Percentiles rank a stretch among this genome's conserved stretches.
Evolutionary conservation across 306 rosid species (phyloP).

Genomic region (Hylodesmum podocarpum): DNA sequence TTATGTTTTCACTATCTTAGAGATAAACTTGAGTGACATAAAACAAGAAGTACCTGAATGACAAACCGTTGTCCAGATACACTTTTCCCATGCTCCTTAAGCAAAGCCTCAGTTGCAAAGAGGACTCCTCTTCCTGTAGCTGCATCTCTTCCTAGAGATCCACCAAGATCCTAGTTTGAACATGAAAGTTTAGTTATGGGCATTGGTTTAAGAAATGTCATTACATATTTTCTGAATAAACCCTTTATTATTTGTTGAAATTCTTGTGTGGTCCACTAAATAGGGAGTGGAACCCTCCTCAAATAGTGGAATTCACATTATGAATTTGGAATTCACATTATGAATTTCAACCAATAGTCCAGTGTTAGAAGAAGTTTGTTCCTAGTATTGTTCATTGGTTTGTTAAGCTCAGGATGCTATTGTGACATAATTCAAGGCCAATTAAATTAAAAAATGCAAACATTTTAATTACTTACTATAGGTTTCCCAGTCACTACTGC

Average conservation of each 20-base stretch:
- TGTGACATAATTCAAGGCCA: neutral
- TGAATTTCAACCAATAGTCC: neutral
- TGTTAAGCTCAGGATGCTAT: neutral
- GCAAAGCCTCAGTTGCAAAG: conserved; percentile 81
- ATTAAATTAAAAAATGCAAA: neutral
- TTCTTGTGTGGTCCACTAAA: neutral
- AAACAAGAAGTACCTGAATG: conserved; percentile 54
- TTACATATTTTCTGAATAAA: neutral
- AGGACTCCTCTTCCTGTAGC: conserved; percentile 87
- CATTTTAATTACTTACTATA: conserved; percentile 45
- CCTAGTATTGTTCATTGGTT: neutral
- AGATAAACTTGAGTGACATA: neutral
- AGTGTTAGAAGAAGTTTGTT: neutral
- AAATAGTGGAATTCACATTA: neutral
- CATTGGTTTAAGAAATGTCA: neutral
- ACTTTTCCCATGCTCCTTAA: conserved; percentile 67
- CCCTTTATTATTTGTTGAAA: neutral
- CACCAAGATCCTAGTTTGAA: conserved; percentile 72
- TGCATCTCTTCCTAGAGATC: conserved; percentile 90
- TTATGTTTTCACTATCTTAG: neutral
- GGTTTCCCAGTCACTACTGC: conserved; percentile 92
- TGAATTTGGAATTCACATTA: no score
- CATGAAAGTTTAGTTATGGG: neutral
- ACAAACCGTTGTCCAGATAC: conserved; percentile 67
- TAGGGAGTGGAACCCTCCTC: neutral